Conservation (phyloP, 257 asterid species). For the Dorcoceras hygrometricum region DNA sequence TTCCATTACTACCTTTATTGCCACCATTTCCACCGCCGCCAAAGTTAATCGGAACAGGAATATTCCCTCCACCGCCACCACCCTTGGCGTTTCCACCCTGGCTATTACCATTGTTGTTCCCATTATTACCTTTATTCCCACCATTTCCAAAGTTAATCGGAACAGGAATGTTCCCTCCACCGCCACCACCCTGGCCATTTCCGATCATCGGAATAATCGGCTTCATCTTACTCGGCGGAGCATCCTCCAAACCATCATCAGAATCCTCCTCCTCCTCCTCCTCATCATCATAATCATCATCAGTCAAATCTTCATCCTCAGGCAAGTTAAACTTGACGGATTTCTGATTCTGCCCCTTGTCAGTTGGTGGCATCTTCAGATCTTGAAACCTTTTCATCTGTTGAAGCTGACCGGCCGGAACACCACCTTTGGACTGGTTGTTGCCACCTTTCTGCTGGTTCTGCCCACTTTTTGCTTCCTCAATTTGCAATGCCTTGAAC, state of each 20-base stretch:
- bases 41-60: slow-evolving; percentile 15
- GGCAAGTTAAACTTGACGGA: slow-evolving; percentile 55
- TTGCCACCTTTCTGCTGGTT: slow-evolving; percentile 37
- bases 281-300: slow-evolving; percentile 31
- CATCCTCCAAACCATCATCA: slow-evolving; percentile 42
- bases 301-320: slow-evolving; percentile 48
- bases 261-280: slow-evolving; percentile 36
- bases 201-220: slow-evolving; percentile 40
- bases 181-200: slow-evolving; percentile 27
- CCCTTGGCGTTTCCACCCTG: neutral
- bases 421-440: slow-evolving; percentile 33
- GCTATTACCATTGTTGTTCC: slow-evolving; percentile 15
- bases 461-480: slow-evolving; percentile 42
- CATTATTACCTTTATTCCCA: slow-evolving; percentile 36
- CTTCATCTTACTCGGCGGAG: slow-evolving; percentile 41
- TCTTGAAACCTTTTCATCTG: slow-evolving; percentile 57
- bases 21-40: slow-evolving; percentile 39
- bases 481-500: slow-evolving; percentile 60
- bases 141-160: slow-evolving; percentile 28
- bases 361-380: slow-evolving; percentile 40
- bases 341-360: slow-evolving; percentile 43
- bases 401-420: slow-evolving; percentile 34
- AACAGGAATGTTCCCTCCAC: slow-evolving; percentile 11
- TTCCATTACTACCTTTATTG: slow-evolving; percentile 43
- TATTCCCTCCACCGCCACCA: slow-evolving; percentile 13